These are phyloP conservation scores for Dendrocalamus latiflorus DNA, from an alignment of 202 grass and related monocot genomes.

Conservation along the genomic window DNA sequence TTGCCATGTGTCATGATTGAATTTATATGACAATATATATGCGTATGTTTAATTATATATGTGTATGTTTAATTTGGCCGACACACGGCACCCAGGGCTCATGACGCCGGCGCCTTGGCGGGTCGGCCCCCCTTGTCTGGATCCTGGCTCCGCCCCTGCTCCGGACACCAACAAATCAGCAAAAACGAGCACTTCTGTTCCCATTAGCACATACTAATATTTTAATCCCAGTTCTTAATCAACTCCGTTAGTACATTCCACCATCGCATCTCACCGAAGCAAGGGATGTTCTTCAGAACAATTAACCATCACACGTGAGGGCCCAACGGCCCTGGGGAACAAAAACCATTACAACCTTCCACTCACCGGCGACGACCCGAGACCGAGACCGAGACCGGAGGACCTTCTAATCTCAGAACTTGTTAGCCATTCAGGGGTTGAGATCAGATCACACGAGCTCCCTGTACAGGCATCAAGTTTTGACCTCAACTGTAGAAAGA, in stretches of 20 bases:
- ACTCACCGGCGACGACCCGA: too few species aligned
- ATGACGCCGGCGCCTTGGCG: too few species aligned
- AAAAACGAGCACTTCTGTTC: constrained; percentile 1
- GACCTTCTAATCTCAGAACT: too few species aligned
- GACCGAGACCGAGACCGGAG: background rate
- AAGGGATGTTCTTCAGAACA: constrained; percentile 18
- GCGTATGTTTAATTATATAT: too few species aligned
- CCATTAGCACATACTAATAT: constrained; percentile 25
- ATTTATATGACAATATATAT: too few species aligned
- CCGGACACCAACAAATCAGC: background rate
- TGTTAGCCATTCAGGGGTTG: background rate
- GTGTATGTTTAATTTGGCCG: too few species aligned
- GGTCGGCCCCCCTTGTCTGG: too few species aligned
- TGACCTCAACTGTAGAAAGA: background rate
- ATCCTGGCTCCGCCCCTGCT: too few species aligned
- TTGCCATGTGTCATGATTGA: too few species aligned
- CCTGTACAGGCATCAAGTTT: background rate
- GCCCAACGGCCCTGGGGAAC: constrained; percentile 6
- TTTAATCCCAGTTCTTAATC: constrained; percentile 22
- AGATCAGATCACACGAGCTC: background rate
- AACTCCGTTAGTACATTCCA: constrained; percentile 41
- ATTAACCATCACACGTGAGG: constrained; percentile 26
- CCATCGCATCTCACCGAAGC: constrained; percentile 35
- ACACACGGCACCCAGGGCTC: too few species aligned
- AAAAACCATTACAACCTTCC: constrained; percentile 33